These are phyloP conservation scores for Glomus cerebriforme DNA, from an alignment of 192 early-diverging fungal species.

Conservation along the genomic window DNA sequence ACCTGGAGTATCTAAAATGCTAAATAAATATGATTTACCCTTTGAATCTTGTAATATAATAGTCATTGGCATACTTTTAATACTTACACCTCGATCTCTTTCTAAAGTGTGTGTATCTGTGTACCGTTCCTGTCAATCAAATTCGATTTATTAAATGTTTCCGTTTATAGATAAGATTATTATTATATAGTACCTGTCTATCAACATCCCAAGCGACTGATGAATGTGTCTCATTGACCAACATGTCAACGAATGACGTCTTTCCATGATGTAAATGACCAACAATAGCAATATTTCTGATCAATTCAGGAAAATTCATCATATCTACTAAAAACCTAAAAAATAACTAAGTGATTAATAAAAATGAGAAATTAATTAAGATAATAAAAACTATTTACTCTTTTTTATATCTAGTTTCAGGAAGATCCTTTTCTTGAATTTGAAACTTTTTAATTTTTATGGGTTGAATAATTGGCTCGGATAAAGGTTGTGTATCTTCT, in stretches of 20 bases:
- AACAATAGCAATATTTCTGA: constrained; percentile 87
- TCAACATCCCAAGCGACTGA: constrained; percentile 35
- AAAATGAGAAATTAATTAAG: not conserved
- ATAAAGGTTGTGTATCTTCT: constrained; percentile 95
- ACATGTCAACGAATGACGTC: constrained; percentile 89
- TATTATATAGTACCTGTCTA: constrained; percentile 21
- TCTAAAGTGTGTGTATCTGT: constrained; percentile 94
- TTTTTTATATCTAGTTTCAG: constrained; percentile 83
- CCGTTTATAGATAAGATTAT: not conserved
- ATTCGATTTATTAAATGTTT: constrained; percentile 40
- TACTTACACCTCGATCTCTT: constrained; percentile 82
- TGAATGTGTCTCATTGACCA: constrained; percentile 86
- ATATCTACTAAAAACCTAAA: constrained; percentile 78
- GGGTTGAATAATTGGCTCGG: constrained; percentile 93
- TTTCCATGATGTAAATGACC: constrained; percentile 99
- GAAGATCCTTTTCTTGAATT: constrained; percentile 81
- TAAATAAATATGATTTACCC: constrained; percentile 87
- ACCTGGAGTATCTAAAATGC: constrained; percentile 92
- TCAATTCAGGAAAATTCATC: constrained; percentile 74
- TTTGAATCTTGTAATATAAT: constrained; percentile 86
- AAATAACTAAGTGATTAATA: not conserved
- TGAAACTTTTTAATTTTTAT: constrained; percentile 86
- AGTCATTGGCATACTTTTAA: constrained; percentile 94
- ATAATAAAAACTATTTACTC: constrained; percentile 58
- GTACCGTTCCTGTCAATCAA: constrained; percentile 63